Percentiles rank a stretch among this genome's conserved stretches.
phyloP scores from a whole-genome alignment of 139 green algal species.

The Chlorella sorokiniana region DNA sequence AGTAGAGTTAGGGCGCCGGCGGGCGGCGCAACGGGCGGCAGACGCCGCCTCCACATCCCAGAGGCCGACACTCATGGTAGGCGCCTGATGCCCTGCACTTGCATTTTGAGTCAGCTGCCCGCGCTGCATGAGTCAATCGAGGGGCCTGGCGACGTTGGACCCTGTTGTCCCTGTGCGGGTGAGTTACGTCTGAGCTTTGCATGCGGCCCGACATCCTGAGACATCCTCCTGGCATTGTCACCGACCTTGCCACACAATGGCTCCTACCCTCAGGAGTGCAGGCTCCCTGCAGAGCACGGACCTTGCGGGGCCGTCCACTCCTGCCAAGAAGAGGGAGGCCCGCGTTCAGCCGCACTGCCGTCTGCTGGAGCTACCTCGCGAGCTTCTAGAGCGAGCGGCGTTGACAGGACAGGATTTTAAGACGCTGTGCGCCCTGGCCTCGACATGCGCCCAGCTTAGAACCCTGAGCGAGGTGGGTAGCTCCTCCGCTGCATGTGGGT shows the following conservation, averaged over 20 bases:
- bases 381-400: background rate
- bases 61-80: no score
- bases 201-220: background rate
- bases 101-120: no score
- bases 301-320: background rate
- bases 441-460: background rate
- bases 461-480: background rate
- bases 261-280: background rate
- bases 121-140: no score
- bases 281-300: no score
- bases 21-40: no score
- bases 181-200: background rate
- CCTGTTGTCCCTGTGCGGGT: background rate
- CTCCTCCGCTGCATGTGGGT: background rate
- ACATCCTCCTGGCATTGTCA: background rate
- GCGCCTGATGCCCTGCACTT: no score
- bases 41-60: no score
- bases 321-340: background rate
- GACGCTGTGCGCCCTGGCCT: background rate
- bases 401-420: background rate
- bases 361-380: background rate
- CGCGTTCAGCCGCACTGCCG: background rate
- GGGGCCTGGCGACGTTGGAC: no score
- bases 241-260: background rate
- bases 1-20: no score